Evolutionary conservation across 2,329 filamentous ascomycete genomes (phyloP).

Genomic region (Penicillium sp.): DNA sequence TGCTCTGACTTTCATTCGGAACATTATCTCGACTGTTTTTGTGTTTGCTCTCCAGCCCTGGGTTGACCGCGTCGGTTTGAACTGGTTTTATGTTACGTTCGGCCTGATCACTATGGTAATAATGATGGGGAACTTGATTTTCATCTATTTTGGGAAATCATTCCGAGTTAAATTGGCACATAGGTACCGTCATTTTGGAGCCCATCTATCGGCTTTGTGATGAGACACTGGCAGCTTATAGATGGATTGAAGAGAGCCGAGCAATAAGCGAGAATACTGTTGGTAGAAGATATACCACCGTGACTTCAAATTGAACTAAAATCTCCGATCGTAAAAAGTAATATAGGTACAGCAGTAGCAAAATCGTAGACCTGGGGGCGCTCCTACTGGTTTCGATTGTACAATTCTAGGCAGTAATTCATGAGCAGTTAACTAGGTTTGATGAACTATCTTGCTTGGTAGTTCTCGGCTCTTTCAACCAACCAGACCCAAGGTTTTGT

Average conservation of each 20-base stretch:
- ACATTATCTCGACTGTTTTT: constrained; percentile 49
- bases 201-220: not conserved
- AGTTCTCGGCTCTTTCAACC: not conserved
- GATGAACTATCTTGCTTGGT: too few species aligned
- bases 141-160: constrained; percentile 36
- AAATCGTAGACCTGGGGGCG: too few species aligned
- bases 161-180: constrained; percentile 36
- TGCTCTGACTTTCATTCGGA: constrained; percentile 51
- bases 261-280: too few species aligned
- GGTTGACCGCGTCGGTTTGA: constrained; percentile 39
- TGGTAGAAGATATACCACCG: too few species aligned
- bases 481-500: not conserved
- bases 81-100: constrained; percentile 48
- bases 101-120: constrained; percentile 37
- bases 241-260: too few species aligned
- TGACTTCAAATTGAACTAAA: too few species aligned
- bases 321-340: too few species aligned
- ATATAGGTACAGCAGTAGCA: too few species aligned
- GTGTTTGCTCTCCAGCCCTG: constrained; percentile 54
- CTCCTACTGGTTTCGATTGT: too few species aligned
- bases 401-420: too few species aligned
- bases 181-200: constrained; percentile 41
- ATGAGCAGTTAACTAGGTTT: too few species aligned
- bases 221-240: too few species aligned
- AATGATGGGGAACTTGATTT: constrained; percentile 19